Conservation (phyloP, 495 filamentous ascomycete species). For the Hypoxylon crocopeplum region DNA sequence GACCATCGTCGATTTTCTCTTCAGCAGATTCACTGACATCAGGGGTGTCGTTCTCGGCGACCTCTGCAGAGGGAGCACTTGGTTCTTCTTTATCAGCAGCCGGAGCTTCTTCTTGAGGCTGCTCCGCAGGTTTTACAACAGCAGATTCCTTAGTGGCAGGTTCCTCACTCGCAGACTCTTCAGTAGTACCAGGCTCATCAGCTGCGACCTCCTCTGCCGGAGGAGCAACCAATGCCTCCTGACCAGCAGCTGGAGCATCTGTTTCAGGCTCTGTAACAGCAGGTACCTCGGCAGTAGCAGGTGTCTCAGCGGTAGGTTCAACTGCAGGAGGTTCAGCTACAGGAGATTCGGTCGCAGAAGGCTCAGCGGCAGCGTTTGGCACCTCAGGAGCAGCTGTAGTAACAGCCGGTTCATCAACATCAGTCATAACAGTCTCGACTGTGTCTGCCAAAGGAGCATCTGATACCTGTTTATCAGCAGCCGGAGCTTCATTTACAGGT, state of each 20-base stretch:
- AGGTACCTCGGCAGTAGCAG: not conserved
- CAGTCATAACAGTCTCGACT: no score
- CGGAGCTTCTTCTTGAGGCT: not conserved
- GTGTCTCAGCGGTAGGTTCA: no score
- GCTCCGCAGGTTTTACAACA: not conserved
- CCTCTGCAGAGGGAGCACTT: not conserved
- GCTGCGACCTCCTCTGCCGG: not conserved
- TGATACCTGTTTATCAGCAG: not conserved
- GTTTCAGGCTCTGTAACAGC: no score
- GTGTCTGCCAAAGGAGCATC: no score
- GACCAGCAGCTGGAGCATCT: no score
- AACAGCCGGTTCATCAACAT: no score
- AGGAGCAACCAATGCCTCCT: not conserved
- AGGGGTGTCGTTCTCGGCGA: not conserved
- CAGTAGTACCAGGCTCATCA: not conserved
- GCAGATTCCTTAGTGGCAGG: slow-evolving; percentile 2
- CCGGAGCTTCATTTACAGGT: not conserved
- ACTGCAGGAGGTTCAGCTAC: no score
- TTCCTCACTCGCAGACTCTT: not conserved
- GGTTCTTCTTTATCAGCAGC: not conserved
- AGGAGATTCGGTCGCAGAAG: no score
- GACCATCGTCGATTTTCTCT: not conserved
- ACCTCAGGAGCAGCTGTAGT: no score
- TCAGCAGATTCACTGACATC: not conserved
- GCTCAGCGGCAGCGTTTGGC: not conserved